Base-by-base conservation (phyloP, 306 rosid species). In the Vigna angularis region DNA sequence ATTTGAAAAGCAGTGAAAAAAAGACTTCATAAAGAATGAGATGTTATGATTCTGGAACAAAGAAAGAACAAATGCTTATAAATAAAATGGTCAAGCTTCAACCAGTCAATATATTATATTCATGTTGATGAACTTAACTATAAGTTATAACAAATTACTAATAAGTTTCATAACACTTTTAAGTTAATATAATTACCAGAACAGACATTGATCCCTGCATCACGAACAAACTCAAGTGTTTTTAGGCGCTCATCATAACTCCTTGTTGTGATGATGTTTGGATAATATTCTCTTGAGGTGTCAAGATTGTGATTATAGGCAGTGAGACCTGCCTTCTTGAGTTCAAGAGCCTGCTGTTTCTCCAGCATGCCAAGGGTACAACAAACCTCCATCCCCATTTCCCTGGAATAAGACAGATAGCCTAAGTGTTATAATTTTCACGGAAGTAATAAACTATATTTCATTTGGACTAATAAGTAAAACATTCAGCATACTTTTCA, bases 341-440 rank as follows among this genome's bases (percentile, higher is more conserved):
- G 98, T 78, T 92, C 93, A 40, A 67, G 53, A 52, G 98, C 98
- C 75, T 95, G 98, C 81, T 95, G 91, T 79, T 90, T 85, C 91
- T 95, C 98, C 53, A 95, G 74, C 98, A 95, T 95, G 73, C 98
- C 98, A 83, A 95, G 87, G 70, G 98, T 95, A 88, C 98, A 95
- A 88, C 98, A 95, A 15, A 95, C 98, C 84, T 95, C 98, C 98
- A 92, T 92, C 72, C 97, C 98, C 97, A 95, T 89, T 9, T 59
- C 86, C 92, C 98, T 95, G 79, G 58, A 73, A 82, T 26, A 67
- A 64, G 38, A 67, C 42, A 81, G 73, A 79, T 17, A 68, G 30
- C 49, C 18, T 45, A 49, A 68, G 32, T 12, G 51, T 79, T 61
- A 78, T 65, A 1, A 80, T 58, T 48, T 63, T 6, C n/a, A 66